phyloP scores from a whole-genome alignment of 1,139 yeast species.

The Kluyveromyces sp. region DNA sequence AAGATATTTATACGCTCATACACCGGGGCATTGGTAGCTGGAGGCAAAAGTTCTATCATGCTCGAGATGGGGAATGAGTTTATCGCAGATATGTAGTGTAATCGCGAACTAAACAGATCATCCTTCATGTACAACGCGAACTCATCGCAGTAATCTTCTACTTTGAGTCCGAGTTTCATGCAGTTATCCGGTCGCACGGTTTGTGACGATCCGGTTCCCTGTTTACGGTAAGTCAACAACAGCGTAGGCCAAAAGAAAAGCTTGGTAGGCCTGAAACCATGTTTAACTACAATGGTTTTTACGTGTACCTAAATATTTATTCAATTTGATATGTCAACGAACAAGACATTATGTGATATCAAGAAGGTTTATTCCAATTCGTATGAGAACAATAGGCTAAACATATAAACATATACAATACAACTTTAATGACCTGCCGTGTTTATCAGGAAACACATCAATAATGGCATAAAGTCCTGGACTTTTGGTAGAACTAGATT shows the following conservation, averaged over 20 bases:
- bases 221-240: too few species aligned
- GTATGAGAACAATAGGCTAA: neutral
- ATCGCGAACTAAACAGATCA: neutral
- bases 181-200: too few species aligned
- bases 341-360: too few species aligned
- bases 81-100: conserved; percentile 5
- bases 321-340: too few species aligned
- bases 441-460: neutral
- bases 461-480: neutral
- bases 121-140: conserved; percentile 1
- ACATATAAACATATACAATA: neutral
- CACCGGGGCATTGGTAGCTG: conserved; percentile 11
- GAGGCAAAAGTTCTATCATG: conserved; percentile 19
- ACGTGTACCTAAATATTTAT: neutral
- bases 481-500: neutral
- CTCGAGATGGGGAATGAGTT: conserved; percentile 22
- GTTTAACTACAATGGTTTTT: too few species aligned
- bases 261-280: too few species aligned
- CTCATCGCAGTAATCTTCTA: neutral
- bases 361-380: too few species aligned
- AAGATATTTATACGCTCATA: conserved; percentile 26
- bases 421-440: neutral
- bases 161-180: neutral
- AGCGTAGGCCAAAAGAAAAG: too few species aligned
- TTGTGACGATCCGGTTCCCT: too few species aligned